Conservation (phyloP, 2,329 filamentous ascomycete genomes). For the Domatiomyces globalis region DNA sequence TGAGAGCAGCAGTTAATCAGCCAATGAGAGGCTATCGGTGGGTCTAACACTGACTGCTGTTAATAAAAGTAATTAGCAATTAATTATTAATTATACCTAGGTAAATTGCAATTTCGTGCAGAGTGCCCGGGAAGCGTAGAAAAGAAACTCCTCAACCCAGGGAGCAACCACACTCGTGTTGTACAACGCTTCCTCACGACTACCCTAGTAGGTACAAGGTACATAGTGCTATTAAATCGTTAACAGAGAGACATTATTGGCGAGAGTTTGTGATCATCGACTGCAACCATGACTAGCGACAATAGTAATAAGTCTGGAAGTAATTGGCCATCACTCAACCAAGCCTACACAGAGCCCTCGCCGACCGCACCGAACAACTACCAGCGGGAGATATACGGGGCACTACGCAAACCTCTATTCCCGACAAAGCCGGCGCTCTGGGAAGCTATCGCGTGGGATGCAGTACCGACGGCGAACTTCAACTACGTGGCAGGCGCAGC, state of each 20-base stretch:
- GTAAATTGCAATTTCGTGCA: too few species aligned
- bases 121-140: too few species aligned
- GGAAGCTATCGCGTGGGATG: conserved; percentile 37
- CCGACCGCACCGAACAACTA: conserved; percentile 10
- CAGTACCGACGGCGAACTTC: conserved; percentile 37
- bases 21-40: too few species aligned
- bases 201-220: too few species aligned
- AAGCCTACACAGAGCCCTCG: conserved; percentile 14
- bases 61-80: too few species aligned
- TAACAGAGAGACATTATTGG: not conserved
- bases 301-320: not conserved
- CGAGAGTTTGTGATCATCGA: not conserved
- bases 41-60: too few species aligned
- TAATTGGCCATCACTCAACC: conserved; percentile 3
- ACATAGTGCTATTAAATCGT: too few species aligned
- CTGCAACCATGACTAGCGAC: not conserved
- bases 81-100: too few species aligned
- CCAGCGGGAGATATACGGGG: conserved; percentile 16
- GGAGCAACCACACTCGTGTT: too few species aligned
- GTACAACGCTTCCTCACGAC: too few species aligned
- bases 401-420: conserved; percentile 29
- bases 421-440: conserved; percentile 44
- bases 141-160: too few species aligned
- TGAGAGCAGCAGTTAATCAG: too few species aligned
- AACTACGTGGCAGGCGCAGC: conserved; percentile 48